phyloP scores from a whole-genome alignment of 495 filamentous ascomycete genomes.

The Emericellopsis terricola region DNA sequence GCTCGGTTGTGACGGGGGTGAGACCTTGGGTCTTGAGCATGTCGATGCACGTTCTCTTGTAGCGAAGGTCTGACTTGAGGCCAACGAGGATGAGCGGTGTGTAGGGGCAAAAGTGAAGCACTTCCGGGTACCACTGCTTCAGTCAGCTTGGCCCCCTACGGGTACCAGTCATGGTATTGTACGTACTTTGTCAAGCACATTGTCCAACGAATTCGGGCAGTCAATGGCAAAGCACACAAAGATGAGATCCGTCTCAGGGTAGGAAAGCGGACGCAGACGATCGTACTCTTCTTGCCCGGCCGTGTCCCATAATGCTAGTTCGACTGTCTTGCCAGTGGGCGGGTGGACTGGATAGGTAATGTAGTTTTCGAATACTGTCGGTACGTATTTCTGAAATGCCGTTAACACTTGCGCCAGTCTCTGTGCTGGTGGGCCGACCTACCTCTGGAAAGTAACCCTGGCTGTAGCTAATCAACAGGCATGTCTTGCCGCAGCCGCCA shows the following conservation, averaged over 20 bases:
- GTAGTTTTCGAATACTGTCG: conserved; percentile 98
- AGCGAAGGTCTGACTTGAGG: conserved; percentile 87
- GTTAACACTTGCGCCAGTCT: conserved; percentile 7
- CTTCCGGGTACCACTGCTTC: conserved; percentile 90
- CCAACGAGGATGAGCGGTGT: conserved; percentile 91
- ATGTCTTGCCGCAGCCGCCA: conserved; percentile 97
- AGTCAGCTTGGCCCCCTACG: too few species aligned
- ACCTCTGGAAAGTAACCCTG: conserved; percentile 98
- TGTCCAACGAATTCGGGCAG: conserved; percentile 93
- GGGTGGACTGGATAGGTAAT: conserved; percentile 88
- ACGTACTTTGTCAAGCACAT: conserved; percentile 92
- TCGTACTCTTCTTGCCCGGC: conserved; percentile 99
- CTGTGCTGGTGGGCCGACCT: too few species aligned
- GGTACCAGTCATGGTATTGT: too few species aligned
- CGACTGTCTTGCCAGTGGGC: conserved; percentile 75
- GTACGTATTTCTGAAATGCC: conserved; percentile 79
- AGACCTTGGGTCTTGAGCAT: conserved; percentile 95
- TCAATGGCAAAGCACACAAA: conserved; percentile 99
- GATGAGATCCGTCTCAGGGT: conserved; percentile 91
- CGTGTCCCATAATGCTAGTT: conserved; percentile 95
- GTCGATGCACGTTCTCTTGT: conserved; percentile 89
- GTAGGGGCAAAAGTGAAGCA: conserved; percentile 95
- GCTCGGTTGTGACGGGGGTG: conserved; percentile 80
- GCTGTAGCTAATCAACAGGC: conserved; percentile 92
- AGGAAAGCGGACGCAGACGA: conserved; percentile 82